Evolutionary conservation across 331 rosid genomes (phyloP), one percentile per base, ranked within the genome.

Genomic region (Arachis monticola): DNA sequence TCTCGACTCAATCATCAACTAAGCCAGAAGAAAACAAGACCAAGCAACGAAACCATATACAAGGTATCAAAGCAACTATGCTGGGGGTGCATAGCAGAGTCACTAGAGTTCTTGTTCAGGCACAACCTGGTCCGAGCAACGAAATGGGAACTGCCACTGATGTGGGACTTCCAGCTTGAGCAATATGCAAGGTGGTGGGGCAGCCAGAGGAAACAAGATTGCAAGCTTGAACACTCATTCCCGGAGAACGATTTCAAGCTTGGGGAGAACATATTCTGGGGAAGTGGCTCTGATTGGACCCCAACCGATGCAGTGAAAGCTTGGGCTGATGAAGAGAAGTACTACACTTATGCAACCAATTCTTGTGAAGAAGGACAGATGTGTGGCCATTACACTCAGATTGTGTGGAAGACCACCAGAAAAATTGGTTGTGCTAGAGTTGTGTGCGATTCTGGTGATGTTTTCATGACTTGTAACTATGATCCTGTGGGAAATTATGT

Each of bases 201-300:
- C 1, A 74, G 89, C 2, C 83, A 77, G 63, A 84, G 98, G 10
- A 84, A 80, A 66, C 46, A 85, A 7, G 98, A 92, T 58, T 90
- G 98, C 78, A 85, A 87, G 38, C 50, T 85, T 0, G 79, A 92
- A 17, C 98, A 92, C 48, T 92, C 98, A 0, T 92, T 92, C 75
- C 98, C 96, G 0, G 96, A 90, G 32, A 60, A 80, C 10, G 88
- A 52, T 61, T 92, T 92, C 69, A 90, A 88, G 85, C 69, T 90
- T 0, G 98, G 98, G 6, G 98, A 92, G 88, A 92, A 92, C 70
- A 90, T 90, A 9, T 92, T 14, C n/a, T 92, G 96, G 98, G 98
- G 98, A 14, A 81, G 96, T 59, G 98, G 98, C 53, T 66, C 90
- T 0, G 1, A 75, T 2, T 92, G 96, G 96, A 86, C 88, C 1